These are phyloP conservation scores for Trypanosoma rangeli DNA, from an alignment of 208 protist species.

Conservation along the genomic window DNA sequence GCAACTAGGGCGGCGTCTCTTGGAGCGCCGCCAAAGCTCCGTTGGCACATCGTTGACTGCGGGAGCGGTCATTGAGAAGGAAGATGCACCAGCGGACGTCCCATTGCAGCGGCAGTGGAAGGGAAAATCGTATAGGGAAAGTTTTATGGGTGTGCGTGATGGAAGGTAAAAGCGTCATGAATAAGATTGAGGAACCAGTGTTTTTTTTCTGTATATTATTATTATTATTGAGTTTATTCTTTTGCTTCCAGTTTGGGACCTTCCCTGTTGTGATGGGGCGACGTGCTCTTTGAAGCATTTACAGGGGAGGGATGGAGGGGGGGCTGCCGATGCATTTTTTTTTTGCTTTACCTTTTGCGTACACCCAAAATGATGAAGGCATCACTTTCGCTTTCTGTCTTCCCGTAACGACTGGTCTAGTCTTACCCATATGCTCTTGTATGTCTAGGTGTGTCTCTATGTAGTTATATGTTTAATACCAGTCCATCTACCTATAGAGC, in stretches of 20 bases:
- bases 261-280: too few species aligned
- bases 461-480: too few species aligned
- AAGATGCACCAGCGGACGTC: background rate
- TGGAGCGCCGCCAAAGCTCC: constrained; percentile 5
- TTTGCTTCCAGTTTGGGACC: too few species aligned
- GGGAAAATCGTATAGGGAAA: constrained; percentile 10
- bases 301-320: too few species aligned
- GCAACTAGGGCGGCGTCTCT: background rate
- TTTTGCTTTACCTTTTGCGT: too few species aligned
- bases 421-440: too few species aligned
- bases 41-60: background rate
- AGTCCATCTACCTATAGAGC: too few species aligned
- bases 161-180: background rate
- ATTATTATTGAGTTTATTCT: background rate
- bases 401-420: background rate
- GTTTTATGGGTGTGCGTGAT: background rate
- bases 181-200: background rate
- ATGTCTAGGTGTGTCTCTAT: too few species aligned
- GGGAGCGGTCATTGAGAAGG: too few species aligned
- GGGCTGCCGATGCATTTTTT: too few species aligned
- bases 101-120: constrained; percentile 1
- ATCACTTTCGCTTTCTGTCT: background rate
- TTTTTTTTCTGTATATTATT: constrained; percentile 1
- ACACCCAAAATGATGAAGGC: too few species aligned
- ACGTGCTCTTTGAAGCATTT: too few species aligned